Evolutionary conservation across 331 rosid species (phyloP).

Genomic region (Prunus yedoensis): DNA sequence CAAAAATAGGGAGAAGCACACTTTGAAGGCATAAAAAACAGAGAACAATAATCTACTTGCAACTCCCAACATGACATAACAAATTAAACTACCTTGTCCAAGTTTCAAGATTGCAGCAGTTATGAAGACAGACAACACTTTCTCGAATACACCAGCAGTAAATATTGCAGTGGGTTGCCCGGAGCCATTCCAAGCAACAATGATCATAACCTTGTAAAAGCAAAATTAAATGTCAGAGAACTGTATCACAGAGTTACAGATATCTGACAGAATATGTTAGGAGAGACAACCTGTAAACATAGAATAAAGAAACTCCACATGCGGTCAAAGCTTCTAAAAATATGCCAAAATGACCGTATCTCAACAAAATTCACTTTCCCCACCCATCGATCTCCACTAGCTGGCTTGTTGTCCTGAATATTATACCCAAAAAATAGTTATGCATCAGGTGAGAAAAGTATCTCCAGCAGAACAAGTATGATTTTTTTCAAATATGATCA

Average conservation of each 20-base stretch:
- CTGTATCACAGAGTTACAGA: slow-evolving; percentile 10
- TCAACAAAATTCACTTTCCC: slow-evolving; percentile 97
- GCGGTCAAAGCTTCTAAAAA: slow-evolving; percentile 97
- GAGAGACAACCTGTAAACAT: slow-evolving; percentile 73
- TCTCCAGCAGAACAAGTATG: neutral
- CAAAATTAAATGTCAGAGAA: slow-evolving; percentile 27
- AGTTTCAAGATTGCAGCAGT: slow-evolving; percentile 95
- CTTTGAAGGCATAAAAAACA: neutral
- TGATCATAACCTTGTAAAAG: slow-evolving; percentile 78
- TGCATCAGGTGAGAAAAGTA: neutral
- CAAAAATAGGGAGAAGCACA: neutral
- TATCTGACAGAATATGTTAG: slow-evolving; percentile 12
- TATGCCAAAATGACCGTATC: slow-evolving; percentile 94
- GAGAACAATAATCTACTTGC: neutral
- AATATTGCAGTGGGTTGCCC: slow-evolving; percentile 77
- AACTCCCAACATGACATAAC: neutral
- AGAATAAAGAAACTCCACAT: slow-evolving; percentile 97
- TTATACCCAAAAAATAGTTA: slow-evolving; percentile 7
- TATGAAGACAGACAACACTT: slow-evolving; percentile 85
- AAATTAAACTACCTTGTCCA: slow-evolving; percentile 71
- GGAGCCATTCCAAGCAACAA: slow-evolving; percentile 88
- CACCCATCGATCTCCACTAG: slow-evolving; percentile 67
- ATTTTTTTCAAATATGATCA: neutral
- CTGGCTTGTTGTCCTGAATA: slow-evolving; percentile 71
- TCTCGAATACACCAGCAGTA: slow-evolving; percentile 70